Percentiles rank a stretch among this genome's conserved stretches.
Conservation (phyloP, 768 basidiomycete species). For the Clavaria fumosa region DNA sequence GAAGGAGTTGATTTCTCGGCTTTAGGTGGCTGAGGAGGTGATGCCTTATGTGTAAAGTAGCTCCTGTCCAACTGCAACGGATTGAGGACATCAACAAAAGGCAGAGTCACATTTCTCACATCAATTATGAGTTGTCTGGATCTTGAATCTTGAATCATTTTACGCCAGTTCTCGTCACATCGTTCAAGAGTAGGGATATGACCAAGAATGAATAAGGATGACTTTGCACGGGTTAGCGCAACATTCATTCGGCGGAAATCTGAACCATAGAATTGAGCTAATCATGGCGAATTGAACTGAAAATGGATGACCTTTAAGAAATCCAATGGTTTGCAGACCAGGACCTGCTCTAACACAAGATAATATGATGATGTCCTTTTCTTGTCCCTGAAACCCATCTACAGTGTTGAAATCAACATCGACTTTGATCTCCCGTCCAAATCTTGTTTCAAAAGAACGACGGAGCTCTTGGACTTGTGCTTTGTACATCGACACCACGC, state of each 20-base stretch:
- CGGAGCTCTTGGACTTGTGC: conserved; percentile 73
- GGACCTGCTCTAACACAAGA: conserved; percentile 93
- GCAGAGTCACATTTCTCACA: too few relatives aligned
- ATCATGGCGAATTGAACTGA: not conserved
- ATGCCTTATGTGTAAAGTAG: too few relatives aligned
- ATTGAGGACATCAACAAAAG: too few relatives aligned
- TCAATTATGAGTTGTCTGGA: conserved; percentile 45
- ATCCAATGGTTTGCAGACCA: conserved; percentile 70
- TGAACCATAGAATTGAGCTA: conserved; percentile 11
- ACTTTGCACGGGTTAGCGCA: conserved; percentile 92
- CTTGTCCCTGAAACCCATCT: conserved; percentile 98
- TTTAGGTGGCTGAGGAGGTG: too few relatives aligned
- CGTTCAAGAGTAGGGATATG: conserved; percentile 81
- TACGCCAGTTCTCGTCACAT: conserved; percentile 65
- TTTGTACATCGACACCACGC: conserved; percentile 86
- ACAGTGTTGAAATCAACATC: conserved; percentile 92
- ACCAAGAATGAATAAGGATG: conserved; percentile 87
- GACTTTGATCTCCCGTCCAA: conserved; percentile 52
- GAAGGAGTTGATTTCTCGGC: too few relatives aligned
- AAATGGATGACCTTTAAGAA: conserved; percentile 50
- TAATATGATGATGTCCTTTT: conserved; percentile 95
- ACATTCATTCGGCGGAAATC: conserved; percentile 93
- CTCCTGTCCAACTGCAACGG: too few relatives aligned
- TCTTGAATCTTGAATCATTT: conserved; percentile 65
- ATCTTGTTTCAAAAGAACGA: conserved; percentile 49